Percentiles rank a stretch among this genome's conserved stretches.
phyloP scores from a whole-genome alignment of 495 filamentous ascomycete genomes.

The Aspergillus egyptiacus region DNA sequence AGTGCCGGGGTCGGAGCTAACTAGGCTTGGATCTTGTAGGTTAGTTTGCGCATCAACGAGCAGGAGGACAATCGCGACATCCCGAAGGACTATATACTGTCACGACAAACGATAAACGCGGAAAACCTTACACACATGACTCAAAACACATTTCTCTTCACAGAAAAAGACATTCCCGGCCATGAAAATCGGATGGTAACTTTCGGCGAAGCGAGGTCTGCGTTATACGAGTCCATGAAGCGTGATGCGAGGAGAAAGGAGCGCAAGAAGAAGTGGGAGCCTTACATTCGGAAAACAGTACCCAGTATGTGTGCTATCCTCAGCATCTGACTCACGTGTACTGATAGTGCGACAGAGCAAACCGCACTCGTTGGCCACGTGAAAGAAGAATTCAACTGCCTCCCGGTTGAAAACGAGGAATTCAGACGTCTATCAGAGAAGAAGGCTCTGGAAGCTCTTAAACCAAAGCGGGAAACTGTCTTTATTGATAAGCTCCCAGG shows the following conservation, averaged over 20 bases:
- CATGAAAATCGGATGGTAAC: constrained; percentile 49
- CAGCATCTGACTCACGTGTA: neutral
- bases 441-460: constrained; percentile 56
- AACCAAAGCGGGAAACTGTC: constrained; percentile 51
- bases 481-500: constrained; percentile 37
- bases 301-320: constrained; percentile 55
- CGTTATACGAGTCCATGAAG: constrained; percentile 43
- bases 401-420: constrained; percentile 69
- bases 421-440: constrained; percentile 55
- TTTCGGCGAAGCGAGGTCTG: constrained; percentile 43
- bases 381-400: constrained; percentile 69
- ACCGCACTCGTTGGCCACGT: constrained; percentile 70
- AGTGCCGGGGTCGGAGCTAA: neutral
- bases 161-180: constrained; percentile 82
- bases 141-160: constrained; percentile 81
- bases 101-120: constrained; percentile 47
- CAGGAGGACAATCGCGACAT: constrained; percentile 56
- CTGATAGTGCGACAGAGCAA: constrained; percentile 55
- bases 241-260: constrained; percentile 42
- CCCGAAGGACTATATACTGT: constrained; percentile 78
- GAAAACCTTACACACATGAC: constrained; percentile 43
- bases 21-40: constrained; percentile 21
- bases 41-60: constrained; percentile 49
- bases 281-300: constrained; percentile 70
- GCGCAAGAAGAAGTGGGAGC: constrained; percentile 56